Base-by-base conservation (phyloP, 441 rosid species). In the Adansonia madagascariensis region DNA sequence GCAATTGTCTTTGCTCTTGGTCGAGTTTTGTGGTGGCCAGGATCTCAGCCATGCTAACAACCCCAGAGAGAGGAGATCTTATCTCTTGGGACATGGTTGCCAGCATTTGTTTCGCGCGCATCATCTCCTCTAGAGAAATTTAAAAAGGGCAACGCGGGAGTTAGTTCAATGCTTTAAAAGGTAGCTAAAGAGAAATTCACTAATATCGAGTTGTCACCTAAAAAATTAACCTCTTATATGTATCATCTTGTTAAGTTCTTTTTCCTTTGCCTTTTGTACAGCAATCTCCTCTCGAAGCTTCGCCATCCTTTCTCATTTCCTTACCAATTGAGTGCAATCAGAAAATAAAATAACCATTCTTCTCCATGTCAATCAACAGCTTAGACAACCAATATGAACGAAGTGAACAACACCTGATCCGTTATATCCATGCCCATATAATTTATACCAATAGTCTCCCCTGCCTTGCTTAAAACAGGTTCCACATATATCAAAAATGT, bases 51-150 rank as follows among this genome's bases (percentile, higher is more conserved):
- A 96, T 91, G 82, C 99, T 91, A 75, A 96, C 99, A 20, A 93
- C 98, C 52, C 97, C 98, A 0, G 96, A 84, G 35, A 96, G 82
- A 56, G 98, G 98, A 72, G 98, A 94, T 84, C 97, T 89, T 85
- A 96, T 94, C 87, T 96, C 99, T 63, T 96, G 98, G 8, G 98
- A 96, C 99, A 96, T 94, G 14, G 95, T 94, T 8, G 99, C 98
- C 79, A 94, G 86, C 97, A 96, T 92, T 80, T 96, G 98, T 79
- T 96, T 96, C 3, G 96, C 98, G 17, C 99, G 88, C 98, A 96
- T 96, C 3, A 96, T 96, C 88, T 94, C 99, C 97, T 96, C 99
- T 96, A 87, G 73, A 83, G 73, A 59, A 75, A 14, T 18, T 18
- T 50, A 62, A 17, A 52, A 50, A 35, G 20, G 55, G 11, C 39